These are phyloP conservation scores for Ilyonectria mors-panacis DNA, from an alignment of 2,329 filamentous ascomycete genomes.

Conservation along the genomic window DNA sequence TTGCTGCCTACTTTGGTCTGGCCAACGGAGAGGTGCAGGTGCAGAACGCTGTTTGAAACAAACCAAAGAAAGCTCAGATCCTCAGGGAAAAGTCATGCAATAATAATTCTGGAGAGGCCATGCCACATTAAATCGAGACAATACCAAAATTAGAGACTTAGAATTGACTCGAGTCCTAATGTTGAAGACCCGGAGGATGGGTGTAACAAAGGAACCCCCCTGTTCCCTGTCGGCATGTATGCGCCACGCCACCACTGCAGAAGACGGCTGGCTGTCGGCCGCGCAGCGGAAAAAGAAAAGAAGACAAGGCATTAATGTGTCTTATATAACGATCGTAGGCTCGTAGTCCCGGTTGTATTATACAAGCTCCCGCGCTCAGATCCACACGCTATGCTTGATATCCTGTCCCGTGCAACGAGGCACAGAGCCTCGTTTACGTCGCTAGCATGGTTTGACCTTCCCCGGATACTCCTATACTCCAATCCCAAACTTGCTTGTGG, in stretches of 20 bases:
- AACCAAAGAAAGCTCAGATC: neutral
- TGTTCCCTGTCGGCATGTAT: conserved; percentile 20
- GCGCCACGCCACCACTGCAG: conserved; percentile 4
- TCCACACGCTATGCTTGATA: conserved; percentile 53
- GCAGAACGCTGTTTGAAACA: conserved; percentile 46
- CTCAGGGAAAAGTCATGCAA: neutral
- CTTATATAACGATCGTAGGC: conserved; percentile 53
- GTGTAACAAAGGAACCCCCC: conserved; percentile 5
- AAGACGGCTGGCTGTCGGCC: neutral
- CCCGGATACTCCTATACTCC: conserved; percentile 47
- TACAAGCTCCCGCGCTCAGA: conserved; percentile 53
- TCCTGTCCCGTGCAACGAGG: conserved; percentile 45
- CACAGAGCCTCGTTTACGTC: conserved; percentile 36
- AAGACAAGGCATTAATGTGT: conserved; percentile 46
- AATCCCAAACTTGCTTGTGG: conserved; percentile 34
- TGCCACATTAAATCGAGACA: neutral
- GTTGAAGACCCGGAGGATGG: neutral
- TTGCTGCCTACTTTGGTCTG: conserved; percentile 96
- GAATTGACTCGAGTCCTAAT: neutral
- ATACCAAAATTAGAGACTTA: neutral
- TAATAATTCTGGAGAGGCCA: conserved; percentile 3
- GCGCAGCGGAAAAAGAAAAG: neutral
- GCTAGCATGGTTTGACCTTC: conserved; percentile 41
- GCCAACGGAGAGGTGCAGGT: conserved; percentile 75
- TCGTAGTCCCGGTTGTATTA: conserved; percentile 53